Base-by-base conservation (phyloP, 306 rosid genomes). In the Malus fusca region DNA sequence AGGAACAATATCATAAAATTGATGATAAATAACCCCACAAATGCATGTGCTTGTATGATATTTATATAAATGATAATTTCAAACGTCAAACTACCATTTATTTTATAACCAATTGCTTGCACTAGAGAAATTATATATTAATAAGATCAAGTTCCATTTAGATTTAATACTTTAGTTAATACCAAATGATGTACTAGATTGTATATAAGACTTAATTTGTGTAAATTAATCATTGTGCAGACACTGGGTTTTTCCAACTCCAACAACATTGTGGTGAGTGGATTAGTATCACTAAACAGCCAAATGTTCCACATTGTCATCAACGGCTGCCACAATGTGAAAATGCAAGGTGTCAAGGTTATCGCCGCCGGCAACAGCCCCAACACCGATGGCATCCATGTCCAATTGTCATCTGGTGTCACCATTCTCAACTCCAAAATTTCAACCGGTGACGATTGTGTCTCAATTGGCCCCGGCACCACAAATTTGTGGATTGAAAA, bases 371-470 rank as follows among this genome's bases (percentile, higher is more conserved):
- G 82, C 37, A 52, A 71, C 66, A 91, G 90, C 66, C 96, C 90
- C 3, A 91, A 91, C 81, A 91, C 92, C 4, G 90, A 91, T 2
- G 92, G 96, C n/a, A 91, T 91, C 58, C 94, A 89, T 11, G 76
- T 89, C 14, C 84, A 87, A 23, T n/a, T 56, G 18, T 89, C 94
- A 21, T 73, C 88, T 1, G 42, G 25, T 4, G 90, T 91, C 18
- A 82, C 83, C 56, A 89, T 87, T 11, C 72, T 80, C 33, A 35
- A 30, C 53, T 78, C 90, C 22, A 85, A 67, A 66, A 84, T 89
- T 14, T 56, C 52, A 5, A 90, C 95, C 1, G 95, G 91, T 3
- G 95, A 87, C 4, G 91, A 90, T 18, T 87, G 91, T 55, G 71
- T 90, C 76, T 90, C 92, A 5, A 22, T 90, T 14, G 91, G 92